Base-by-base conservation (phyloP, 2,329 filamentous ascomycete species). In the Exophiala calicioides region DNA sequence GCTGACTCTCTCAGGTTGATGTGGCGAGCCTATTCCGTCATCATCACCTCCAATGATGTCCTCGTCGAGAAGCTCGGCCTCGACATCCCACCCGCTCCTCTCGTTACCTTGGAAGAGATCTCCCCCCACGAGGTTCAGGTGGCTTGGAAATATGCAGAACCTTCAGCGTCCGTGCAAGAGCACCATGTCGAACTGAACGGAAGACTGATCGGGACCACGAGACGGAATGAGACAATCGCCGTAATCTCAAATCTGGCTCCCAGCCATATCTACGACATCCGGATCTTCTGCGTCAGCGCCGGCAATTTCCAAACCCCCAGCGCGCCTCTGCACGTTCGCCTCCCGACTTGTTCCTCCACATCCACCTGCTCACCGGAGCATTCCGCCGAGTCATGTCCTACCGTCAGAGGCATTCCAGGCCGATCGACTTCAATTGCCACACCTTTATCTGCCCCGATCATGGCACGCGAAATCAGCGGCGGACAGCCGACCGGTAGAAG, bases 171-270 rank as follows among this genome's bases (percentile, higher is more conserved):
- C 2, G 86, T 94, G 43, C 79, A 89, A 42, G 94, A 90, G 69
- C 93, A 95, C 64, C 79, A 91, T 34, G 88, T 98, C 41, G 88
- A 95, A 65, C 84, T 98, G 56, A 97, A 98, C 68, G 91, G 91
- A 31, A 84, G 91, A 32, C 54, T 63, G 89, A 87, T 96, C 56
- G 93, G 90, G 59, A 88, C 95, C 62, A 88, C 90, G 33, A 84
- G 81, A 55, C 82, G 83, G 59, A 79, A 82, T 57, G 89, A 95
- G 65, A 89, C 86, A 0, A 87, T 89, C n/a, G 90, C 96, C 42
- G 90, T 88, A 34, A 90, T 98, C 44, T 90, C 86, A 23, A 89
- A 90, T 29, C 76, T 98, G 5, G 84, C 86, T 59, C 90, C 93
- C 0, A 84, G 86, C 56, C 87, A 88, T 60, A 94, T 90, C 61